phyloP scores from a whole-genome alignment of 495 filamentous ascomycete genomes.

The Aspergillus indologenus region DNA sequence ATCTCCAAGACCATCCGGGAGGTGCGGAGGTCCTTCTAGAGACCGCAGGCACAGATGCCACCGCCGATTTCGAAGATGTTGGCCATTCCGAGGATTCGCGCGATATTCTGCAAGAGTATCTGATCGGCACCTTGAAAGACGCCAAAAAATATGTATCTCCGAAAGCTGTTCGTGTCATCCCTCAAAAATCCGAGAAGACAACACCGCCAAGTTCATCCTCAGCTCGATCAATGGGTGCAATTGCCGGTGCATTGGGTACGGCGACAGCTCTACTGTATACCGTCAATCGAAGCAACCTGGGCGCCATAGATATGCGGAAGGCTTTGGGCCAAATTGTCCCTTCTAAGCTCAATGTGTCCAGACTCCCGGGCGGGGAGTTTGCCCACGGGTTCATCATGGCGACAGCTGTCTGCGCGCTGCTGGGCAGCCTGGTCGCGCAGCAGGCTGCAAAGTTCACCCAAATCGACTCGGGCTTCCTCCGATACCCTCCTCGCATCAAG shows the following conservation, averaged over 20 bases:
- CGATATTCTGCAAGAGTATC: slow-evolving; percentile 25
- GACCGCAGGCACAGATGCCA: slow-evolving; percentile 52
- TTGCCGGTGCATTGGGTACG: background rate
- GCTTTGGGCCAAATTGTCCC: background rate
- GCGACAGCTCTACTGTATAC: background rate
- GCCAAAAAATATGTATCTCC: slow-evolving; percentile 25
- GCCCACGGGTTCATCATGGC: slow-evolving; percentile 36
- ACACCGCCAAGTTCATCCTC: background rate
- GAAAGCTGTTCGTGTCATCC: slow-evolving; percentile 29
- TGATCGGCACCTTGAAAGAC: slow-evolving; percentile 33
- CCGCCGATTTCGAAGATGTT: slow-evolving; percentile 47
- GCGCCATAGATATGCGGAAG: background rate
- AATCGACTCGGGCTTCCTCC: slow-evolving; percentile 36
- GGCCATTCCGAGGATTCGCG: slow-evolving; percentile 53
- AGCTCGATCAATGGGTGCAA: background rate
- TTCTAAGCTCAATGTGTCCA: slow-evolving; percentile 10
- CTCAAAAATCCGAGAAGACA: slow-evolving; percentile 16
- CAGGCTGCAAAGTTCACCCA: slow-evolving; percentile 28
- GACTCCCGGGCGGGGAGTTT: slow-evolving; percentile 27
- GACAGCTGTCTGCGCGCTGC: slow-evolving; percentile 22
- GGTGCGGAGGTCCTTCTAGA: slow-evolving; percentile 46
- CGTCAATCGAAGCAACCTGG: background rate
- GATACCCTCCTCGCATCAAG: slow-evolving; percentile 39
- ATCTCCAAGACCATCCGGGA: slow-evolving; percentile 53
- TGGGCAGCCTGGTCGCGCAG: slow-evolving; percentile 23